Evolutionary conservation across 2,329 filamentous ascomycete species (phyloP).

Genomic region (Trichophyton mentagrophytes): DNA sequence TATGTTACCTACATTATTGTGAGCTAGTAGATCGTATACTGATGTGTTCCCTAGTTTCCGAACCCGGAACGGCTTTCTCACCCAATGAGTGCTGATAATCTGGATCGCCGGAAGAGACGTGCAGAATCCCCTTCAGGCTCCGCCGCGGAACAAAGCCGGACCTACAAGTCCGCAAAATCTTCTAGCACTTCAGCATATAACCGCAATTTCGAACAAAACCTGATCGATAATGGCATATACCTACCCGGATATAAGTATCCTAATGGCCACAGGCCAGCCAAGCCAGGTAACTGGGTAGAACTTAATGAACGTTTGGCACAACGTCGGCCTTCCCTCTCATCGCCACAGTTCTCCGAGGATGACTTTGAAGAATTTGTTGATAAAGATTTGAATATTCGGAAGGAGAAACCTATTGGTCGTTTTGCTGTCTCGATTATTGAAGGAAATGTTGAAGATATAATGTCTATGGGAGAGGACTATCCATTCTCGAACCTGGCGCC

Average conservation of each 20-base stretch:
- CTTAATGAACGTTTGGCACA: not conserved
- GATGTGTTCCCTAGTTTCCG: not conserved
- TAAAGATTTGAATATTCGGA: slow-evolving; percentile 1
- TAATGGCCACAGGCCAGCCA: not conserved
- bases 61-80: not conserved
- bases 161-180: not conserved
- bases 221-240: not conserved
- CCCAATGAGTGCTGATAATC: not conserved
- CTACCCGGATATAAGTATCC: not conserved
- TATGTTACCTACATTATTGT: not conserved
- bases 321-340: not conserved
- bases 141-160: not conserved
- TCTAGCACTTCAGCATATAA: not conserved
- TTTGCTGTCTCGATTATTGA: slow-evolving; percentile 21
- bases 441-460: slow-evolving; percentile 13
- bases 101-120: not conserved
- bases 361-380: not conserved
- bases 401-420: slow-evolving; percentile 24
- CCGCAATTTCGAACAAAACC: not conserved
- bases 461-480: slow-evolving; percentile 15
- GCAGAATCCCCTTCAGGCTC: not conserved
- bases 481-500: slow-evolving; percentile 25
- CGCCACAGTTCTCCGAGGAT: not conserved
- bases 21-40: not conserved
- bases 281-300: not conserved